A percentile compares a stretch with the other conserved stretches of the same genome.
Conservation (phyloP, 1,139 yeast genomes). For the Blastobotrys petasosporus region DNA sequence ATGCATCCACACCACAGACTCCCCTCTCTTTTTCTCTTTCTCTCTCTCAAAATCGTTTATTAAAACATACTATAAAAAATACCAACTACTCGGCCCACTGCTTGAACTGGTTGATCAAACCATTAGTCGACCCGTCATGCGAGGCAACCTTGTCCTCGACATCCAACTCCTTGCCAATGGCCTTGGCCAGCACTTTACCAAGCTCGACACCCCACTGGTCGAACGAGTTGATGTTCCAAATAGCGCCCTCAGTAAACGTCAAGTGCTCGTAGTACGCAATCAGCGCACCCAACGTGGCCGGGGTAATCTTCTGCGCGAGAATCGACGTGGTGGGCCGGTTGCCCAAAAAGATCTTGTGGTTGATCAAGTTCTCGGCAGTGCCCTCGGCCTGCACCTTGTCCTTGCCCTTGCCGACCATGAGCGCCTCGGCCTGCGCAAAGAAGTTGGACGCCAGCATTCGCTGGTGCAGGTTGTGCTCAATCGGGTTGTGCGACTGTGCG, state of each 20-base stretch:
- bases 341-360: constrained; percentile 95
- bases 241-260: constrained; percentile 96
- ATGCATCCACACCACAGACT: too few species aligned
- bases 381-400: constrained; percentile 85
- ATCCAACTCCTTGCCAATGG: constrained; percentile 80
- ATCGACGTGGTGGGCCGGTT: constrained; percentile 99
- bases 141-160: constrained; percentile 48
- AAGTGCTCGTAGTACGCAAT: constrained; percentile 97
- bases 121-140: constrained; percentile 89
- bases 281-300: constrained; percentile 90
- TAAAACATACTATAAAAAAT: neutral
- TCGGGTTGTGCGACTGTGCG: constrained; percentile 97
- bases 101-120: constrained; percentile 91
- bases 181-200: constrained; percentile 97
- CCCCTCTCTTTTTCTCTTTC: too few species aligned
- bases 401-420: constrained; percentile 91
- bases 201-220: constrained; percentile 99
- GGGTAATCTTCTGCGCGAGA: constrained; percentile 91
- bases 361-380: constrained; percentile 71
- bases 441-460: constrained; percentile 96
- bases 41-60: too few species aligned
- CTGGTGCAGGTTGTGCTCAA: constrained; percentile 90
- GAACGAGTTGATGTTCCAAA: constrained; percentile 98
- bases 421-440: constrained; percentile 97
- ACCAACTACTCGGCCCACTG: constrained; percentile 62